phyloP scores from a whole-genome alignment of 805 yeast species.

The Gaillardinia entomophila region DNA sequence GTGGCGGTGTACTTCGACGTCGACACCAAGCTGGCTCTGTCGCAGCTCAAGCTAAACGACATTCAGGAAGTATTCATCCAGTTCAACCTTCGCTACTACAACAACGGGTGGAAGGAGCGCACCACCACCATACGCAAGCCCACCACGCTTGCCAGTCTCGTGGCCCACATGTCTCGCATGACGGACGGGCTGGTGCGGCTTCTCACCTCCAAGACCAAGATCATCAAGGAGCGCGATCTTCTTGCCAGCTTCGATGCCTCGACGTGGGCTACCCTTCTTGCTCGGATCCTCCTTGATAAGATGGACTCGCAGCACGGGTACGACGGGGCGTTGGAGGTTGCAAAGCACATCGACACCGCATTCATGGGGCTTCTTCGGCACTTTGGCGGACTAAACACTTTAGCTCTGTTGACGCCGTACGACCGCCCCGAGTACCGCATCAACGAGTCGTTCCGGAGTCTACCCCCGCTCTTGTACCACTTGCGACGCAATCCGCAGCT shows the following conservation, averaged over 20 bases:
- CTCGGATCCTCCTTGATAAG: slow-evolving; percentile 27
- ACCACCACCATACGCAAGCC: slow-evolving; percentile 24
- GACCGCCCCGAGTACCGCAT: slow-evolving; percentile 11
- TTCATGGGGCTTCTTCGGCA: slow-evolving; percentile 19
- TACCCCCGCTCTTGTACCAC: slow-evolving; percentile 28
- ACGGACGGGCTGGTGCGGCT: slow-evolving; percentile 9
- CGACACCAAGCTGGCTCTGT: slow-evolving; percentile 20
- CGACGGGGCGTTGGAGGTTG: slow-evolving; percentile 22
- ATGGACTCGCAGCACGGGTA: slow-evolving; percentile 30
- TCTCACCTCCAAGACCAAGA: slow-evolving; percentile 12
- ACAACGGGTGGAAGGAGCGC: slow-evolving; percentile 18
- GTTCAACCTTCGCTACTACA: slow-evolving; percentile 26
- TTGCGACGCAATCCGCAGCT: slow-evolving; percentile 32
- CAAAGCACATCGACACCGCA: slow-evolving; percentile 19
- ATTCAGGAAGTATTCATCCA: slow-evolving; percentile 25
- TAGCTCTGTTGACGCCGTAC: neutral
- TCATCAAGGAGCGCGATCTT: slow-evolving; percentile 20
- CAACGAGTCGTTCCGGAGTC: slow-evolving; percentile 18
- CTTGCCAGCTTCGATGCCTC: slow-evolving; percentile 27
- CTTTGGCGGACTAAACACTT: slow-evolving; percentile 27
- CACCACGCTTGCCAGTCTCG: slow-evolving; percentile 19
- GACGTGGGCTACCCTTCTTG: slow-evolving; percentile 23
- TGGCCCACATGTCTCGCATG: slow-evolving; percentile 9
- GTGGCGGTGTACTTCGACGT: slow-evolving; percentile 28
- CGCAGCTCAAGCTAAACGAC: slow-evolving; percentile 9